Conservation (phyloP, 768 basidiomycete species). For the Leccinum ochraceum region DNA sequence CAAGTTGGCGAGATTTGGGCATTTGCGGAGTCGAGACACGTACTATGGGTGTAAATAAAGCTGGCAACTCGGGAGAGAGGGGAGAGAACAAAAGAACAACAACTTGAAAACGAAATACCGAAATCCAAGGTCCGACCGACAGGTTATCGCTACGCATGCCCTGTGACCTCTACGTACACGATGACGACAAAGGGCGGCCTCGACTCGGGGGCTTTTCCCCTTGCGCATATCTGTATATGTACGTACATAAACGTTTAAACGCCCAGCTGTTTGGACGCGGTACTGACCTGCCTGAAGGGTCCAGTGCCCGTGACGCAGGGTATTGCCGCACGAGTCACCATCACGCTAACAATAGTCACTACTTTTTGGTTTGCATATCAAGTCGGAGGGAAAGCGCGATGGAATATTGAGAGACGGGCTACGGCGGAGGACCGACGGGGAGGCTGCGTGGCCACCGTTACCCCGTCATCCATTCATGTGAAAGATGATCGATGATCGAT, state of each 20-base stretch:
- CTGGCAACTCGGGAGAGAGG: not conserved
- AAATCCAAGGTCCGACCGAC: not conserved
- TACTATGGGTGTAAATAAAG: not conserved
- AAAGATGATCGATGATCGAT: not conserved
- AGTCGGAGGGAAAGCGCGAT: not conserved
- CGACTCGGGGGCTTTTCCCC: not conserved
- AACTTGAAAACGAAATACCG: not conserved
- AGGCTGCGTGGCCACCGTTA: not conserved
- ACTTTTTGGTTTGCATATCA: not conserved
- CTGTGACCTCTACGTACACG: not conserved
- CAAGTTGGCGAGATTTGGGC: not conserved
- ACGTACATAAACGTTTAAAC: too few species aligned
- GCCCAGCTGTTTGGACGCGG: not conserved
- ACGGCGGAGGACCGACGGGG: not conserved
- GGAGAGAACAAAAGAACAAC: not conserved
- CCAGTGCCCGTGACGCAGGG: too few species aligned
- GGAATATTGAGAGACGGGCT: not conserved
- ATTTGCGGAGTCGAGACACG: not conserved
- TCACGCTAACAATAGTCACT: too few species aligned
- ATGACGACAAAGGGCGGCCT: not conserved
- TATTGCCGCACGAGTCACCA: too few species aligned
- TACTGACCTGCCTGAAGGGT: not conserved
- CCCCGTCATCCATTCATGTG: not conserved
- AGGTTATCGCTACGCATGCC: not conserved
- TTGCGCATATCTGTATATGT: not conserved